Base-by-base conservation (phyloP, 2,329 filamentous ascomycete genomes). In the Boeremia exigua region DNA sequence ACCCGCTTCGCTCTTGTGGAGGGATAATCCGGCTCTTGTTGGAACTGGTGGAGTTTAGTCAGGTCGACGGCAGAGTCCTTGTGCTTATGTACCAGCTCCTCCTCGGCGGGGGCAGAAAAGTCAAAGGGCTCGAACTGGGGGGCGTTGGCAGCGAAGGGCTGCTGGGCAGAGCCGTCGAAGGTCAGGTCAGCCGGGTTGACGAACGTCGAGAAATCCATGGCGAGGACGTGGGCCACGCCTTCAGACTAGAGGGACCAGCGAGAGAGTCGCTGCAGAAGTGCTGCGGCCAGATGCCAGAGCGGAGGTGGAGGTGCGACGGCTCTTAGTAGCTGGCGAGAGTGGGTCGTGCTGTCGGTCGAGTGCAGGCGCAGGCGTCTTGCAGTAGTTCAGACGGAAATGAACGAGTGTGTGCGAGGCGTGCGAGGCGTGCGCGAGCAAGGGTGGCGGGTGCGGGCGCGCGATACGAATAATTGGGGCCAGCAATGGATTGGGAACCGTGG, bases 51-150 rank as follows among this genome's bases (percentile, higher is more conserved):
- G 43, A 57, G 54, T 48, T 57, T 57, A 53, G 54, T 64, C 36
- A 68, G 58, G 38, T 68, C 66, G 27, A 68, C 62, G 48, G 61
- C 66, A 48, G 64, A 67, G 52, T 68, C 66, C 51, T 66, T 63
- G 55, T 67, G 64, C 44, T 57, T 57, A 47, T 57, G 54, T 52
- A 57, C 54, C 48, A 57, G 54, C 54, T 57, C 54, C 36, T 57
- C 42, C 44, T 59, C 59, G 56, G 55, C 61, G 25, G 45, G 54
- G 34, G 53, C 46, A 49, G 40, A 44, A 54, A 64, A 66, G 32
- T 61, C 59, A 38, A 63, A 68, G 28, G 59, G 34, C 49, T 58
- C 59, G 48, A 57, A 66, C 45, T 52, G 53, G 33, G 56, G 17
- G 14, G 48, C 50, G 44, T 50, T 52, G 37, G 39, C 42, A 37